Conservation (phyloP, 768 basidiomycete genomes). For the Cystofilobasidium ferigula region DNA sequence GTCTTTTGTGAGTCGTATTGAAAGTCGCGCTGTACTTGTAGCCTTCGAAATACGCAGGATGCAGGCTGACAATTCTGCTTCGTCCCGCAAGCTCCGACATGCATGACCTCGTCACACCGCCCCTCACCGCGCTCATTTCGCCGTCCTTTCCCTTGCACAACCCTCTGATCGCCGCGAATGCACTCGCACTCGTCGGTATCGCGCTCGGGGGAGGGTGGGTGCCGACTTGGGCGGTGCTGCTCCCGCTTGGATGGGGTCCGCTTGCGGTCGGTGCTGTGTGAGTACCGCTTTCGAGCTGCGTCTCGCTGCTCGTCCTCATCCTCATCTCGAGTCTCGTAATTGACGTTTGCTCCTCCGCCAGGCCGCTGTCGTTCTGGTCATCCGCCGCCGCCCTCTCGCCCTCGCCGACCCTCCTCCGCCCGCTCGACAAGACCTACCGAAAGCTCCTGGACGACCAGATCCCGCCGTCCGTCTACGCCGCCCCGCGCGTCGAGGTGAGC, state of each 20-base stretch:
- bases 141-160: conserved; percentile 17
- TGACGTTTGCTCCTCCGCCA: not conserved
- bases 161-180: conserved; percentile 5
- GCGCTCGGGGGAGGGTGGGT: conserved; percentile 5
- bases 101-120: conserved; percentile 10
- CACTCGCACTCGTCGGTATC: not conserved
- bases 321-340: not conserved
- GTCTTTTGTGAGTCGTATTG: conserved; percentile 13
- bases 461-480: not conserved
- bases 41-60: not conserved
- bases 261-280: conserved; percentile 13
- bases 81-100: conserved; percentile 9
- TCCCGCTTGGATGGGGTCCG: conserved; percentile 19
- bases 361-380: not conserved
- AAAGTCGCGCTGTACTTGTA: too few relatives aligned
- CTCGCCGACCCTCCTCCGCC: not conserved
- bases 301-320: not conserved
- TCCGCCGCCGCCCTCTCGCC: not conserved
- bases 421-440: not conserved
- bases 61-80: too few relatives aligned
- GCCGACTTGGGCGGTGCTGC: conserved; percentile 4
- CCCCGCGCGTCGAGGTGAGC: not conserved
- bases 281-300: not conserved
- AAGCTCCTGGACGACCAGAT: conserved; percentile 4
- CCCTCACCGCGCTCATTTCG: not conserved